Evolutionary conservation across 805 yeast species (phyloP).

Genomic region (Metschnikowia peoriensis): DNA sequence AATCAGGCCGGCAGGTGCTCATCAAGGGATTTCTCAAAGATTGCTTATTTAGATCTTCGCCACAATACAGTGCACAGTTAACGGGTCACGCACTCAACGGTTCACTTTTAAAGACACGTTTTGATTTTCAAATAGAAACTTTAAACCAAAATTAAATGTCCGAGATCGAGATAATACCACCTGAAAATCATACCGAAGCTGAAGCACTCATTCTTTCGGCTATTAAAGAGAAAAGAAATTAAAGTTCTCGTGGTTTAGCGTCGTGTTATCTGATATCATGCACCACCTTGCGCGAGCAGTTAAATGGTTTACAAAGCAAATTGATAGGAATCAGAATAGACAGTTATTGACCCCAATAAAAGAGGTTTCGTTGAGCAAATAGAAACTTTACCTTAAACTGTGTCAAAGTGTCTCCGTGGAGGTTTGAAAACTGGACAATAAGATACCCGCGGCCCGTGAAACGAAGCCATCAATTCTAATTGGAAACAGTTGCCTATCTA

Average conservation of each 20-base stretch:
- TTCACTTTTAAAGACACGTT: too few species aligned
- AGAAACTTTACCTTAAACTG: background rate
- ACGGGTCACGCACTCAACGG: too few species aligned
- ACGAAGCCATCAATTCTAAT: background rate
- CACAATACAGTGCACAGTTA: too few species aligned
- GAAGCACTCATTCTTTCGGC: background rate
- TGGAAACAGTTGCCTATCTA: background rate
- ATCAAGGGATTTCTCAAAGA: too few species aligned
- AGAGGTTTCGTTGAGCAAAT: background rate
- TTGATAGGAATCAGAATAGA: background rate
- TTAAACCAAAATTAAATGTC: too few species aligned
- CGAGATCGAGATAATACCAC: too few species aligned
- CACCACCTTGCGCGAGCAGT: background rate
- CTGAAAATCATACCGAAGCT: background rate
- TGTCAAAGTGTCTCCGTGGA: background rate
- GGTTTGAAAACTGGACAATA: background rate
- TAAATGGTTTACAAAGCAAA: background rate
- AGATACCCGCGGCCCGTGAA: background rate
- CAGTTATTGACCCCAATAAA: background rate
- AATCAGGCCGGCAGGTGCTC: too few species aligned
- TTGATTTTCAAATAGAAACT: too few species aligned
- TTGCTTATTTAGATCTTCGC: too few species aligned
- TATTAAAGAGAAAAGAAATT: background rate
- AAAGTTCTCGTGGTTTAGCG: background rate
- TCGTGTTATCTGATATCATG: background rate